Evolutionary conservation across 805 yeast species (phyloP), one percentile per base, ranked within the genome.

Genomic region (Candida coquimbonensis): DNA sequence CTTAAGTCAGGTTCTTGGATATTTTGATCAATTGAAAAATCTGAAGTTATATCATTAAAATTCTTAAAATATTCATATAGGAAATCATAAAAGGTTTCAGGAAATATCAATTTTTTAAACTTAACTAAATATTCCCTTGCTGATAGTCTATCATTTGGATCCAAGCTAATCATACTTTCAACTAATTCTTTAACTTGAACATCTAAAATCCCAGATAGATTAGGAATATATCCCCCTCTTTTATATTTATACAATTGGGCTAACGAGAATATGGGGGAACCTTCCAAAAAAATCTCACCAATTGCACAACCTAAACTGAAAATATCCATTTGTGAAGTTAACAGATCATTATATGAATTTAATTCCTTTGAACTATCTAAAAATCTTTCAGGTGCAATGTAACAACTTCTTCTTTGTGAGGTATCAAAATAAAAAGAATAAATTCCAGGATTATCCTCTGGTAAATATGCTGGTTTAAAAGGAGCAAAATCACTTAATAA

Each of bases 341-440:
- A 60, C 13, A 53, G 54, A 3, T 62, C 70, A 5, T 44, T 43
- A 17, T 48, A 34, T 5, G 40, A 34, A 9, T 45, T 43, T 19
- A 52, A 50, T 33, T 55, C 53, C 38, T 58, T 54, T 29, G 47
- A 49, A 7, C 56, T 54, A 49, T 57, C 63, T 50, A 40, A 49
- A 56, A 93, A 91, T 52, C 99, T 69, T 61, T 93, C 99, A 0
- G 99, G 99, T 0, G 99, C 98, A 38, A 93, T 63, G 62, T 91
- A 91, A 63, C 99, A 93, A 3, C 80, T 76, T 55, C 96, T 73
- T 52, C 97, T 72, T 59, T 80, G 87, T 2, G 95, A 85, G 3
- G 91, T 87, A 65, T 93, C 98, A 60, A 90, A 93, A 63, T 83
- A 93, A 59, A 91, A 93, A 1, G 93, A 80, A 56, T 86, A 93